These are phyloP conservation scores for Cardiosporidium cionae DNA, from an alignment of 169 alveolate genomes.

Conservation along the genomic window DNA sequence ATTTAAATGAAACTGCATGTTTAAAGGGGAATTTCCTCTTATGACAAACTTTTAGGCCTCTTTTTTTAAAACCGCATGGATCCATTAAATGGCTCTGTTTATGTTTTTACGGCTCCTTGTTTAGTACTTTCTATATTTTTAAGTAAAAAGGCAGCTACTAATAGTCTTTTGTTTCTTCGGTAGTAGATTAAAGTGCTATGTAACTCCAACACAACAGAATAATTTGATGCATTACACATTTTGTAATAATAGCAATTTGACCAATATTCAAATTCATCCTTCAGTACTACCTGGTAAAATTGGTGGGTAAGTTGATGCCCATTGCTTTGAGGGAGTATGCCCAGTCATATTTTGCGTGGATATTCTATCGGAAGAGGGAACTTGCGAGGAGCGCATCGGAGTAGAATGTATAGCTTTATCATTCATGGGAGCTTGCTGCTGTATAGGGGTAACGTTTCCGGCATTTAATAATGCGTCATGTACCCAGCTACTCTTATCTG, in stretches of 20 bases:
- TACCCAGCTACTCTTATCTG: too few relatives aligned
- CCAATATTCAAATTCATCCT: background rate
- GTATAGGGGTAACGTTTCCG: background rate
- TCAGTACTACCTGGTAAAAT: constrained; percentile 24
- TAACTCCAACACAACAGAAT: background rate
- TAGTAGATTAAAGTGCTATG: background rate
- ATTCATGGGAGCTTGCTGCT: background rate
- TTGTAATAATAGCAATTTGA: background rate
- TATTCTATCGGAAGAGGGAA: too few relatives aligned
- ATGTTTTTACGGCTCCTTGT: background rate
- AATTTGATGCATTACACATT: background rate
- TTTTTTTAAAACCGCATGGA: too few relatives aligned
- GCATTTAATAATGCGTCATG: background rate
- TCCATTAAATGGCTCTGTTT: too few relatives aligned
- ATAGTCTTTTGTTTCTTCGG: background rate
- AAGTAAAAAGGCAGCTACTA: background rate
- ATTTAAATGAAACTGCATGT: background rate
- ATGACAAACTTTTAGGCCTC: background rate
- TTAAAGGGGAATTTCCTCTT: background rate
- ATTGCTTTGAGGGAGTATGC: constrained; percentile 10
- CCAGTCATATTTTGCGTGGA: background rate
- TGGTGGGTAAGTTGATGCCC: constrained; percentile 38
- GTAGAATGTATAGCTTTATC: too few relatives aligned
- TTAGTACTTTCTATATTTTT: background rate
- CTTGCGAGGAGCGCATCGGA: too few relatives aligned